A percentile compares a stretch with the other conserved stretches of the same genome.
These are phyloP conservation scores for Allantophomopsis lycopodina DNA, from an alignment of 2,329 filamentous ascomycete genomes.

Conservation along the genomic window DNA sequence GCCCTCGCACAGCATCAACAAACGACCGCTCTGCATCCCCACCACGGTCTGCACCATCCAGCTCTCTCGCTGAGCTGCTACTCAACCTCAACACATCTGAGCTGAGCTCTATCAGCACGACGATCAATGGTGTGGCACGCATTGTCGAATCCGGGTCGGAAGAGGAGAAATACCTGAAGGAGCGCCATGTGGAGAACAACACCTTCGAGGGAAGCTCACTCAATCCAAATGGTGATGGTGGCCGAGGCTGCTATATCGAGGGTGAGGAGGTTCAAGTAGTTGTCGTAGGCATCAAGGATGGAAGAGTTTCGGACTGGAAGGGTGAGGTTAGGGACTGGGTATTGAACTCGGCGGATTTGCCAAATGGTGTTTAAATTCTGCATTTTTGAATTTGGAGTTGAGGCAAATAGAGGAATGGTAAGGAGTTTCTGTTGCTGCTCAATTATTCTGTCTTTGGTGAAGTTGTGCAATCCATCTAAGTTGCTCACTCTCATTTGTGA, in stretches of 20 bases:
- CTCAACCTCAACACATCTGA: conserved; percentile 85
- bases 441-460: too few relatives aligned
- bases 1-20: conserved; percentile 60
- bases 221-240: conserved; percentile 25
- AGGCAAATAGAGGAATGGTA: background rate
- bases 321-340: conserved; percentile 77
- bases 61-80: conserved; percentile 69
- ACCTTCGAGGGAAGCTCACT: conserved; percentile 47
- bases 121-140: conserved; percentile 78
- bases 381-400: background rate
- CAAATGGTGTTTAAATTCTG: conserved; percentile 10
- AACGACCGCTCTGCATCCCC: conserved; percentile 26
- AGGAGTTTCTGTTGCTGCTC: too few relatives aligned
- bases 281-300: conserved; percentile 70
- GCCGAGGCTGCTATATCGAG: conserved; percentile 56
- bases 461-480: too few relatives aligned
- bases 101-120: conserved; percentile 78
- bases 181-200: conserved; percentile 81
- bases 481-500: too few relatives aligned
- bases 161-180: conserved; percentile 74
- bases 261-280: conserved; percentile 80
- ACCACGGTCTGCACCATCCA: conserved; percentile 52
- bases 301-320: conserved; percentile 89
- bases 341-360: conserved; percentile 9
- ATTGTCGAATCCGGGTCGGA: conserved; percentile 61